A percentile compares a stretch with the other conserved stretches of the same genome.
Evolutionary conservation across 768 basidiomycete genomes (phyloP).

Genomic region (Pisolithus marmoratus): DNA sequence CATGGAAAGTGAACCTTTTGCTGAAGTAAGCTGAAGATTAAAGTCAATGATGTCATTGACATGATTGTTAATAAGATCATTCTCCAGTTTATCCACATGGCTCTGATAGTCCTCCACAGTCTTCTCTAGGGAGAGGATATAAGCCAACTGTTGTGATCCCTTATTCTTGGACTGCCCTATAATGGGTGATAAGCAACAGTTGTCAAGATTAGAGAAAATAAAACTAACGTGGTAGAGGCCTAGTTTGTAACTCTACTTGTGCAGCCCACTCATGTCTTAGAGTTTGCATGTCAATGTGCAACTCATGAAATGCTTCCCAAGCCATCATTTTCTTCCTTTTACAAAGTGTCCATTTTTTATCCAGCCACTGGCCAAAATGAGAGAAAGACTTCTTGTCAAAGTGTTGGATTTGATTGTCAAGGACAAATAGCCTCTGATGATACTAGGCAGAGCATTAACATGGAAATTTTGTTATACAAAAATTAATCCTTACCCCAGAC

Average conservation of each 20-base stretch:
- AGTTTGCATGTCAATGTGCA: neutral
- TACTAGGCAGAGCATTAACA: constrained; percentile 1
- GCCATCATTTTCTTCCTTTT: neutral
- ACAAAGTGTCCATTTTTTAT: neutral
- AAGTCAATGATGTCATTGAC: neutral
- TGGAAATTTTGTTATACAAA: neutral
- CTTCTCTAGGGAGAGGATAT: constrained; percentile 2
- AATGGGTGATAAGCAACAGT: neutral
- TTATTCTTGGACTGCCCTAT: constrained; percentile 1
- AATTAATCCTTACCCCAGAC: constrained; percentile 14
- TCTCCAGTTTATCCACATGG: neutral
- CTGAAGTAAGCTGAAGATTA: constrained; percentile 2
- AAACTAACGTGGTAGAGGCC: constrained; percentile 1
- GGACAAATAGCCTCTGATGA: constrained; percentile 6
- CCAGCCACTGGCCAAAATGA: constrained; percentile 5
- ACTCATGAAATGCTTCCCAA: neutral
- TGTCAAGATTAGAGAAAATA: neutral
- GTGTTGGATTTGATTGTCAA: constrained; percentile 7
- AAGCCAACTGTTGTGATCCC: neutral
- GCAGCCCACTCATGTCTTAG: neutral
- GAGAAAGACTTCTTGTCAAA: neutral
- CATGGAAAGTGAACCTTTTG: neutral
- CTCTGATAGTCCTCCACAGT: neutral
- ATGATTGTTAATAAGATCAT: neutral
- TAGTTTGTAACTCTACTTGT: constrained; percentile 1